A percentile compares a stretch with the other conserved stretches of the same genome.
Conservation (phyloP, 257 asterid genomes). For the Solanum dulcamara region DNA sequence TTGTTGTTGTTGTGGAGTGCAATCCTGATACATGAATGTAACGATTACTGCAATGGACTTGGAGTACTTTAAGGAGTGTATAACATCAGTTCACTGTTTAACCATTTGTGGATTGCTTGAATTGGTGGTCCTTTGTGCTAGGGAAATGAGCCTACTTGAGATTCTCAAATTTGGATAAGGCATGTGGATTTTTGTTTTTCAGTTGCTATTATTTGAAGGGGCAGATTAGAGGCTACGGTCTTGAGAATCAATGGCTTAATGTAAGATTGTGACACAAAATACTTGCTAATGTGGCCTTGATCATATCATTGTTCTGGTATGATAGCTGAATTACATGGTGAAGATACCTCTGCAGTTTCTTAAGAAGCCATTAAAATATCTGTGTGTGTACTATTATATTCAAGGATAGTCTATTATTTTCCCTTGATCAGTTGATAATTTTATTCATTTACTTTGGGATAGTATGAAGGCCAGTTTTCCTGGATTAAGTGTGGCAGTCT, state of each 20-base stretch:
- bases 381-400: not conserved
- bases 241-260: not conserved
- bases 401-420: not conserved
- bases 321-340: not conserved
- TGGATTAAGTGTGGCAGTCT: not conserved
- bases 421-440: not conserved
- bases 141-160: not conserved
- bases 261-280: not conserved
- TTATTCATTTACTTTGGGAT: not conserved
- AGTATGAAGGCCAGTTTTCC: not conserved
- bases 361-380: not conserved
- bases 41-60: not conserved
- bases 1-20: too few species aligned
- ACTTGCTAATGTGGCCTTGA: not conserved
- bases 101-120: not conserved
- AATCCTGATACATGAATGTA: not conserved
- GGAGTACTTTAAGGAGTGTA: not conserved
- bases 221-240: not conserved
- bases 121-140: not conserved
- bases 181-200: not conserved
- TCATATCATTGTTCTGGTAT: not conserved
- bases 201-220: not conserved
- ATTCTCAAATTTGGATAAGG: not conserved
- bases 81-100: not conserved
- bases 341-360: not conserved